phyloP scores from a whole-genome alignment of 75 land plant species.

The Pseudotsuga menziesii region DNA sequence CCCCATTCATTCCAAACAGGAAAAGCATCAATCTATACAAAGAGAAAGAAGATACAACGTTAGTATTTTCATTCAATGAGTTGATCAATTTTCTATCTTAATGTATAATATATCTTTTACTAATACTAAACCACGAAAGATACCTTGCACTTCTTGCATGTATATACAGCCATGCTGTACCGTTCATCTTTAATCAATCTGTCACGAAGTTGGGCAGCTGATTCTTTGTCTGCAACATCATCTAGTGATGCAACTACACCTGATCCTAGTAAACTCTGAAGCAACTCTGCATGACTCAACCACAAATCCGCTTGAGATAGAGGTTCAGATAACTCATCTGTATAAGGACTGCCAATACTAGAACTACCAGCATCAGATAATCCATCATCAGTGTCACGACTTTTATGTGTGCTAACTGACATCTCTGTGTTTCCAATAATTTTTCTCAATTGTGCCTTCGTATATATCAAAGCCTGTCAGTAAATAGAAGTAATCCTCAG shows the following conservation, averaged over 20 bases:
- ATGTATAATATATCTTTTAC: neutral
- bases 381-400: conserved; percentile 52
- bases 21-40: conserved; percentile 83
- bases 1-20: conserved; percentile 99
- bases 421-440: conserved; percentile 56
- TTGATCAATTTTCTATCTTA: neutral
- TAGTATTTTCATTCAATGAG: neutral
- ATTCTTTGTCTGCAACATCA: conserved; percentile 78
- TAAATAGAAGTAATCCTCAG: neutral
- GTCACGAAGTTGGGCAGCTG: conserved; percentile 86
- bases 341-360: conserved; percentile 42
- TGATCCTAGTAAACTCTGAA: conserved; percentile 91
- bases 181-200: conserved; percentile 82
- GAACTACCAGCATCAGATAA: conserved; percentile 67
- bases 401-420: conserved; percentile 36
- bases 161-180: conserved; percentile 95
- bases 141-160: conserved; percentile 98
- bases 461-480: conserved; percentile 70
- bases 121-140: too few species aligned
- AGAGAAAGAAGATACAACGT: neutral
- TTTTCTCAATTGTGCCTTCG: conserved; percentile 62
- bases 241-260: conserved; percentile 84
- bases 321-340: conserved; percentile 68
- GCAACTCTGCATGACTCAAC: conserved; percentile 91
- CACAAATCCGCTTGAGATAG: conserved; percentile 73